These are phyloP conservation scores for Cyberlindnera mycetangii DNA, from an alignment of 805 yeast species.

Conservation along the genomic window DNA sequence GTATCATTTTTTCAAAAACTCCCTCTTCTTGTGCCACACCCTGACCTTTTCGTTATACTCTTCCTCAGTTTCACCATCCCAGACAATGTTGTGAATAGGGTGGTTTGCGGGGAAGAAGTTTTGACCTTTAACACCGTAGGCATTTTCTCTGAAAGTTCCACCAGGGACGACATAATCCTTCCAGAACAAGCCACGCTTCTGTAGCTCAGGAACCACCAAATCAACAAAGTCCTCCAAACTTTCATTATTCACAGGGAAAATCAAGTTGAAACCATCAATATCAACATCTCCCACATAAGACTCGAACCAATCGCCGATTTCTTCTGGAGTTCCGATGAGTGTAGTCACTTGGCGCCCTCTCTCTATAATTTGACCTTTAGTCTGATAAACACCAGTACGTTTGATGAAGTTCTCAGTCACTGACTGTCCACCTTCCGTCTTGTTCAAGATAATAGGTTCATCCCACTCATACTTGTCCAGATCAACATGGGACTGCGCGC, in stretches of 20 bases:
- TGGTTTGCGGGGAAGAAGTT: constrained; percentile 20
- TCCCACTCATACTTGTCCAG: constrained; percentile 30
- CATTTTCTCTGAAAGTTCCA: constrained; percentile 37
- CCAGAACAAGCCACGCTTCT: constrained; percentile 34
- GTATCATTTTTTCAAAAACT: neutral
- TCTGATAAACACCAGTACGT: constrained; percentile 21
- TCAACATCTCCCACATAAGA: constrained; percentile 37
- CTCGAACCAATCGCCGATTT: constrained; percentile 40
- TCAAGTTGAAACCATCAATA: constrained; percentile 43
- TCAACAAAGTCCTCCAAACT: constrained; percentile 38
- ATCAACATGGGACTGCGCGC: constrained; percentile 46
- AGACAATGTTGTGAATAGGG: constrained; percentile 21
- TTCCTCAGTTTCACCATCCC: constrained; percentile 14
- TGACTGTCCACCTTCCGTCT: constrained; percentile 34
- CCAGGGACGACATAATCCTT: constrained; percentile 37
- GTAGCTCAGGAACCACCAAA: constrained; percentile 35
- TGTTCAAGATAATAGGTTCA: constrained; percentile 32
- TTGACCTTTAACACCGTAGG: constrained; percentile 30
- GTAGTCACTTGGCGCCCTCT: constrained; percentile 32
- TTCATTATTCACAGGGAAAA: constrained; percentile 36
- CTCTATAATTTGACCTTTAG: constrained; percentile 30
- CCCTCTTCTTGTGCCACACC: constrained; percentile 2
- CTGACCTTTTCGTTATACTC: constrained; percentile 24
- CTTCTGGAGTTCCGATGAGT: constrained; percentile 34
- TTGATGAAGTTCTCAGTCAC: constrained; percentile 31